Conservation (phyloP, 495 filamentous ascomycete genomes). For the Penicillium mononematosum region DNA sequence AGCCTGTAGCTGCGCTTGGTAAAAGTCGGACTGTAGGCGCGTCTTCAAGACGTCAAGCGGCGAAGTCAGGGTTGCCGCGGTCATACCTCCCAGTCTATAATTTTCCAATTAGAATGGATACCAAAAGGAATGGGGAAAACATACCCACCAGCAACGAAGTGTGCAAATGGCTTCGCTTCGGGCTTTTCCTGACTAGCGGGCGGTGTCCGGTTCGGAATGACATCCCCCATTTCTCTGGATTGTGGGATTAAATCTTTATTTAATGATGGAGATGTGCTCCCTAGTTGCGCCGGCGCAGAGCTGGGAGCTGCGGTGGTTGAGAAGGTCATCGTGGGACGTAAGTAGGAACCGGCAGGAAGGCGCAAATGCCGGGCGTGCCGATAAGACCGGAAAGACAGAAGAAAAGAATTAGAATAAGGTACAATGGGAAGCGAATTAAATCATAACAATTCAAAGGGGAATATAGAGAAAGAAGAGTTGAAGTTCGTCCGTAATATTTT, state of each 20-base stretch:
- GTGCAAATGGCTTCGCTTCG: slow-evolving; percentile 78
- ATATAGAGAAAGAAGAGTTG: slow-evolving; percentile 1
- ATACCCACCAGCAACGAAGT: slow-evolving; percentile 86
- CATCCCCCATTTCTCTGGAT: slow-evolving; percentile 62
- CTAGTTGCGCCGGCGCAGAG: slow-evolving; percentile 33
- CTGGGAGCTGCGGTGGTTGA: slow-evolving; percentile 22
- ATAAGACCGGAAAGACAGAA: background rate
- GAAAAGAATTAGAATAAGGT: background rate
- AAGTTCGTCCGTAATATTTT: slow-evolving; percentile 6
- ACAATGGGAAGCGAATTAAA: background rate
- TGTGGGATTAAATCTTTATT: slow-evolving; percentile 33
- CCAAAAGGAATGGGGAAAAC: slow-evolving; percentile 15
- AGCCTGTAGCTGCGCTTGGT: slow-evolving; percentile 63
- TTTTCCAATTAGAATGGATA: background rate
- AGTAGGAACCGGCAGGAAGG: slow-evolving; percentile 3
- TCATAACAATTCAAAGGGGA: slow-evolving; percentile 1
- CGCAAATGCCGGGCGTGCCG: background rate
- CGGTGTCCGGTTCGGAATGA: slow-evolving; percentile 43
- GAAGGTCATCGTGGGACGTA: slow-evolving; percentile 18
- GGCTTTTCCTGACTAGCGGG: slow-evolving; percentile 42
- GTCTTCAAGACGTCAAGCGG: slow-evolving; percentile 91
- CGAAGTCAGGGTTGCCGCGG: slow-evolving; percentile 77
- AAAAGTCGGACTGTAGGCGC: slow-evolving; percentile 85
- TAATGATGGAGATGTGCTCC: slow-evolving; percentile 6
- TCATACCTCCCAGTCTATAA: slow-evolving; percentile 79